Percentiles rank a stretch among this genome's conserved stretches.
Conservation (phyloP, 352 stramenopile genomes). For the Phytophthora constricta region DNA sequence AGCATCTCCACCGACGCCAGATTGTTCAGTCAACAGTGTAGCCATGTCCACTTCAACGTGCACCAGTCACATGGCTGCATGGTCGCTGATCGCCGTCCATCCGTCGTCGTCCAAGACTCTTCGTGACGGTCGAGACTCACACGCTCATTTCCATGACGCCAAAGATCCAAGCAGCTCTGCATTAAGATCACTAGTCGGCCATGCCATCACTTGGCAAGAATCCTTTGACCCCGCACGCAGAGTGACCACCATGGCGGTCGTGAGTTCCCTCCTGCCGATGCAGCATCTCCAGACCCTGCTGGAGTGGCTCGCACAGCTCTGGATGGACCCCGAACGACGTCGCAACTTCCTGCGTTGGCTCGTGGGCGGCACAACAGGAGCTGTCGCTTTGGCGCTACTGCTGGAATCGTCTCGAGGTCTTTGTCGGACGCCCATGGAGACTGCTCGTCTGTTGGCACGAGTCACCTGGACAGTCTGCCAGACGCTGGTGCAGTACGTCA, state of each 20-base stretch:
- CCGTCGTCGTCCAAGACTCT: background rate
- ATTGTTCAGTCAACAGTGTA: no score
- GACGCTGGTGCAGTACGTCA: constrained; percentile 9
- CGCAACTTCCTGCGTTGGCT: background rate
- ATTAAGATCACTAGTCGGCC: no score
- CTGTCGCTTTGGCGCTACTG: constrained; percentile 5
- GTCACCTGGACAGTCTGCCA: background rate
- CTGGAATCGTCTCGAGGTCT: constrained; percentile 9
- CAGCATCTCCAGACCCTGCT: background rate
- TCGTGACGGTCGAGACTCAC: background rate
- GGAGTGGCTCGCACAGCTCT: background rate
- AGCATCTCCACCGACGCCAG: no score
- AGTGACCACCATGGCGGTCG: background rate
- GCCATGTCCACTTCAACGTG: background rate
- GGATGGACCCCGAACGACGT: background rate
- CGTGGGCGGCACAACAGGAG: background rate
- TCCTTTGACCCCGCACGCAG: background rate
- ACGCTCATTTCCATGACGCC: background rate
- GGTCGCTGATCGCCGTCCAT: background rate
- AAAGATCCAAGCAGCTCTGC: no score
- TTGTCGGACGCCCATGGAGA: constrained; percentile 17
- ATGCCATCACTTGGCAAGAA: background rate
- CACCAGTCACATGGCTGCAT: background rate
- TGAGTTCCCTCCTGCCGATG: background rate
- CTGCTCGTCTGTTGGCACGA: constrained; percentile 2